These are phyloP conservation scores for Iris pallida DNA, from an alignment of 116 monocot genomes.

Conservation along the genomic window DNA sequence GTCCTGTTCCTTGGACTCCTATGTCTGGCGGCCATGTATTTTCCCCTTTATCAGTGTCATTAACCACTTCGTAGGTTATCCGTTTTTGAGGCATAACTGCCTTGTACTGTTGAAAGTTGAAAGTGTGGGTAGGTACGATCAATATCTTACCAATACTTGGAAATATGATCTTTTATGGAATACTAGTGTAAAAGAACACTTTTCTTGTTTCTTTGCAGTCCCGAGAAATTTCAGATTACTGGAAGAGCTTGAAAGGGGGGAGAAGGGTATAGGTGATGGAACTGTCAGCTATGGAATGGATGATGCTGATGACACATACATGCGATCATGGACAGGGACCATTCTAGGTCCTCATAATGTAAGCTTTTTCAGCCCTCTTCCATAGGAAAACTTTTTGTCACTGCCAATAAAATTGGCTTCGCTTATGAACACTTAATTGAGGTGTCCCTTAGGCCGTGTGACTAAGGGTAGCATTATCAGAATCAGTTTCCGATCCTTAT, in stretches of 20 bases:
- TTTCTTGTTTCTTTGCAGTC: slow-evolving; percentile 13
- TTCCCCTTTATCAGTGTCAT: background rate
- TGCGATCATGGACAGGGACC: slow-evolving; percentile 33
- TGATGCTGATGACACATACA: slow-evolving; percentile 23
- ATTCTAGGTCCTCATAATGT: slow-evolving; percentile 29
- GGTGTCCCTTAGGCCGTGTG: no score
- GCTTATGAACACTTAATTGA: no score
- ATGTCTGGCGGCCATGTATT: background rate
- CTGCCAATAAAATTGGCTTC: no score
- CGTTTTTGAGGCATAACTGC: background rate
- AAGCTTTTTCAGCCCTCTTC: slow-evolving; percentile 1
- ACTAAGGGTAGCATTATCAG: no score
- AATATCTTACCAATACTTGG: background rate
- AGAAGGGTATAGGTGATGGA: slow-evolving; percentile 34
- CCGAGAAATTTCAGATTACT: slow-evolving; percentile 34
- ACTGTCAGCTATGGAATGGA: slow-evolving; percentile 34
- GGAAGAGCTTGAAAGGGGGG: slow-evolving; percentile 33
- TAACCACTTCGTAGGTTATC: background rate
- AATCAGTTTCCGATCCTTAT: no score
- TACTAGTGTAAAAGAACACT: slow-evolving; percentile 1
- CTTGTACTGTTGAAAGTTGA: no score
- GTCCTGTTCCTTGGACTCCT: background rate
- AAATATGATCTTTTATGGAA: background rate
- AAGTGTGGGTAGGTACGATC: background rate
- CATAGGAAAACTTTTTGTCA: no score